phyloP scores from a whole-genome alignment of 1,284 basidiomycete genomes.

The Coniferiporia sulphurascens region DNA sequence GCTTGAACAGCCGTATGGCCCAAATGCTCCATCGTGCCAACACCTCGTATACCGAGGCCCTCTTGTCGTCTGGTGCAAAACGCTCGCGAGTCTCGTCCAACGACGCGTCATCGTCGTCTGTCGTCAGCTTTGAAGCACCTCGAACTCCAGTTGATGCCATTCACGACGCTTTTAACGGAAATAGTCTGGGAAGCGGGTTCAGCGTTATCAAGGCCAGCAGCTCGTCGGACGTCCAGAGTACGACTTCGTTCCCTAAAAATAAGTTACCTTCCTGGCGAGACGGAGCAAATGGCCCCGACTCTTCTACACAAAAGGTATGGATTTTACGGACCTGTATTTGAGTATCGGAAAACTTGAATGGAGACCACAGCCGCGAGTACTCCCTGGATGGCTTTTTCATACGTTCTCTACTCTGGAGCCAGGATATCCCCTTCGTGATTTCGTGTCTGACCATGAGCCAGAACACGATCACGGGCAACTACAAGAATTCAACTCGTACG shows the following conservation, averaged over 20 bases:
- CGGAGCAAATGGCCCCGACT: background rate
- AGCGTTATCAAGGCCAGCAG: conserved; percentile 39
- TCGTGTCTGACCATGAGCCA: conserved; percentile 26
- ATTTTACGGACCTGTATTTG: background rate
- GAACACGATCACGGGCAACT: background rate
- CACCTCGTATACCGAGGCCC: background rate
- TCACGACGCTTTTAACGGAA: conserved; percentile 29
- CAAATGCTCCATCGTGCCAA: conserved; percentile 14
- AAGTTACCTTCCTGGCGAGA: conserved; percentile 12
- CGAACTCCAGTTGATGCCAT: conserved; percentile 42
- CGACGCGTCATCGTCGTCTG: conserved; percentile 38
- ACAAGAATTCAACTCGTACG: background rate
- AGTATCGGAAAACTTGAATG: background rate
- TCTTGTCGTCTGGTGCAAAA: background rate
- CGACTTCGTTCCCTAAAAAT: background rate
- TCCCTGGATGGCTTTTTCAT: conserved; percentile 44
- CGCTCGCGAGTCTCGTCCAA: conserved; percentile 34
- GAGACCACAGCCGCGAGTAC: conserved; percentile 16
- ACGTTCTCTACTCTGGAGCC: conserved; percentile 38
- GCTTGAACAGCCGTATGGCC: conserved; percentile 12
- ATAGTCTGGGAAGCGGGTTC: conserved; percentile 35
- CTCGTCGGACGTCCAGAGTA: conserved; percentile 5
- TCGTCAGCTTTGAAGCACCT: conserved; percentile 32
- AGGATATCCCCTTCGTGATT: conserved; percentile 40
- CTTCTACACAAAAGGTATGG: background rate